phyloP scores from a whole-genome alignment of 345 rosid genomes.

The Citrus sinensis region DVS_A1.0 CM039169.1:2352501-2353000 shows the following conservation, averaged over 20 bases:
- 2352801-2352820: background rate
- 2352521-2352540: slow-evolving; percentile 98
- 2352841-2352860: slow-evolving; percentile 95
- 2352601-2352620: slow-evolving; percentile 98
- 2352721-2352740: slow-evolving; percentile 59
- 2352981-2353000: slow-evolving; percentile 97
- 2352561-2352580: slow-evolving; percentile 78
- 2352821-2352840: slow-evolving; percentile 77
- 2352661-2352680: slow-evolving; percentile 94
- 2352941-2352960: slow-evolving; percentile 90
- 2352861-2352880: slow-evolving; percentile 95
- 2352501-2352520: slow-evolving; percentile 85
- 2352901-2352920: slow-evolving; percentile 93
- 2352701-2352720: slow-evolving; percentile 89
- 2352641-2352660: slow-evolving; percentile 86
- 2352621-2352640: slow-evolving; percentile 94
- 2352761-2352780: background rate
- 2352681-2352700: slow-evolving; percentile 91
- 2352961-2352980: slow-evolving; percentile 92
- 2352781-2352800: background rate
- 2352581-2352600: slow-evolving; percentile 82
- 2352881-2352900: slow-evolving; percentile 93
- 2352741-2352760: slow-evolving; percentile 3
- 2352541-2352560: slow-evolving; percentile 93
- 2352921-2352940: slow-evolving; percentile 95